A percentile compares a stretch with the other conserved stretches of the same genome.
Evolutionary conservation across 2,329 filamentous ascomycete genomes (phyloP).

Genomic region (Capronia epimyces): DNA sequence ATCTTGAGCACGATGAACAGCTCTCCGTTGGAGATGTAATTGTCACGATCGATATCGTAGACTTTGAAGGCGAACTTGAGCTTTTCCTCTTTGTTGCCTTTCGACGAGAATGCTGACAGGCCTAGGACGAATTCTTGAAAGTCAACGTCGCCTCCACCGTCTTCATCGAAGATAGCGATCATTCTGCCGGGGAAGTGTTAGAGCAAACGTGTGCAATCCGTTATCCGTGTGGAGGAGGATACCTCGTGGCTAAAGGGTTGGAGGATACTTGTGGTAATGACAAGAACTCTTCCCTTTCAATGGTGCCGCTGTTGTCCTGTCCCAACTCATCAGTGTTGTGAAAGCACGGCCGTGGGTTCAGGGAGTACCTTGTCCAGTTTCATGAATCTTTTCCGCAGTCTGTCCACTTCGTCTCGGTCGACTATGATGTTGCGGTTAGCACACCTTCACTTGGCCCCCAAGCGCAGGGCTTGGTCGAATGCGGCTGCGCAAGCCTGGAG

Average conservation of each 20-base stretch:
- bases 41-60: conserved; percentile 98
- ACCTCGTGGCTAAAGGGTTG: conserved; percentile 94
- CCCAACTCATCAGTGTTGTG: neutral
- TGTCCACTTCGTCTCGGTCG: conserved; percentile 93
- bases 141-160: conserved; percentile 94
- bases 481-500: neutral
- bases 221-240: conserved; percentile 27
- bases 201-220: neutral
- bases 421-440: conserved; percentile 51
- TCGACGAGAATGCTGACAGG: conserved; percentile 89
- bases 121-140: conserved; percentile 98
- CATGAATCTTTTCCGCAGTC: conserved; percentile 96
- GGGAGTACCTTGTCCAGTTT: conserved; percentile 83
- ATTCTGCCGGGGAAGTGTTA: conserved; percentile 55
- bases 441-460: conserved; percentile 6
- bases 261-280: conserved; percentile 95
- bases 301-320: conserved; percentile 94
- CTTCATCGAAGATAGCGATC: conserved; percentile 99
- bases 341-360: neutral
- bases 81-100: conserved; percentile 99
- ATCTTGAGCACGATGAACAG: conserved; percentile 99
- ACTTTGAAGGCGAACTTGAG: conserved; percentile 97
- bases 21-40: conserved; percentile 97
- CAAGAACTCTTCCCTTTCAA: conserved; percentile 97
- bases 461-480: neutral